phyloP scores from a whole-genome alignment of 768 basidiomycete genomes.

The Mycena leptocephala region DNA sequence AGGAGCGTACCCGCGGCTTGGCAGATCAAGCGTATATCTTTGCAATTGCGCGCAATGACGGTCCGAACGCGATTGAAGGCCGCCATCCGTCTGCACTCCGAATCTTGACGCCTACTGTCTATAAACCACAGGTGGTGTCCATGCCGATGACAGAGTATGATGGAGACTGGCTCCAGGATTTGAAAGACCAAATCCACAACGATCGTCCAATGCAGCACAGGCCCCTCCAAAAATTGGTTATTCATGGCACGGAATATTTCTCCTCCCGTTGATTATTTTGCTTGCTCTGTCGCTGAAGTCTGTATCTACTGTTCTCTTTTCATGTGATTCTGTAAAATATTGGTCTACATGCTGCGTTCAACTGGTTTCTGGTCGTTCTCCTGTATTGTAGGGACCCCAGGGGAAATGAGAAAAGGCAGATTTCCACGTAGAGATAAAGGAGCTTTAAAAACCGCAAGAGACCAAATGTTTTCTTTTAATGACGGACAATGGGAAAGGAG shows the following conservation, averaged over 20 bases:
- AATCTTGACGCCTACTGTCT: not conserved
- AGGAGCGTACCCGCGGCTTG: not conserved
- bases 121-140: constrained; percentile 3
- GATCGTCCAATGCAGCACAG: constrained; percentile 8
- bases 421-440: constrained; percentile 4
- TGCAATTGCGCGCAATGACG: constrained; percentile 6
- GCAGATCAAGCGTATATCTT: constrained; percentile 8
- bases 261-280: constrained; percentile 17
- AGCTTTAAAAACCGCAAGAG: not conserved
- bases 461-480: constrained; percentile 9
- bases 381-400: constrained; percentile 2
- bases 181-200: not conserved
- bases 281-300: constrained; percentile 9
- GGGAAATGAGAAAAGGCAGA: constrained; percentile 6
- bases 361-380: constrained; percentile 3
- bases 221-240: constrained; percentile 16
- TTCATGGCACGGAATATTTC: constrained; percentile 2
- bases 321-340: constrained; percentile 4
- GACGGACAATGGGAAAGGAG: not conserved
- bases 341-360: not conserved
- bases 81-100: not conserved
- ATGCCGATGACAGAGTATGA: constrained; percentile 17
- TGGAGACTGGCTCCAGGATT: constrained; percentile 17
- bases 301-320: constrained; percentile 18
- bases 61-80: constrained; percentile 16